Base-by-base conservation (phyloP, 495 filamentous ascomycete species). In the Aspergillus sparsus region DNA sequence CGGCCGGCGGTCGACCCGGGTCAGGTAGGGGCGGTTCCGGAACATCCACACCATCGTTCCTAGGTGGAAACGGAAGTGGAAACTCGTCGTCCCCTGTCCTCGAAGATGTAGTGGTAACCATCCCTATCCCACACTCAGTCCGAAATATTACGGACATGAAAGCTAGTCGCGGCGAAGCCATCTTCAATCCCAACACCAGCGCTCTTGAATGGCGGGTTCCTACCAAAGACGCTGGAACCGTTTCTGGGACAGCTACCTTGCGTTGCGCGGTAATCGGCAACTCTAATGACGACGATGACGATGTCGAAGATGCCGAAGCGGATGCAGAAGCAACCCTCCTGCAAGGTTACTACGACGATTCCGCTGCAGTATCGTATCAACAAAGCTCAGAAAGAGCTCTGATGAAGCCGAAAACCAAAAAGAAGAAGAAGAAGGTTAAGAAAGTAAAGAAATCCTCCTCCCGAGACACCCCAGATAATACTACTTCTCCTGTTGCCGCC, bases 121-220 rank as follows among this genome's bases (percentile, higher is more conserved):
- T 98, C 7, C 94, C 94, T 3, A 80, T 98, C 34, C 91, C 94
- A 18, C 77, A 83, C 9, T 82, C 79, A 16, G 92, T 97, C 47
- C 87, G 91, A 55, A 97, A 93, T 68, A 80, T 98, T n/a, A 83
- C 85, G 21, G 92, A 96, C 66, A 84, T 97, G 59, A 78, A 90
- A 57, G 85, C 92, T 35, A 91, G 85, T 68, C 86, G 85, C 64
- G 94, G 94, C 21, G 94, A 99, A 55, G 90, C 91, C 2, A 83
- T 83, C 42, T 97, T 89, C 72, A 84, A 82, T 21, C 85, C 88
- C 7, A 83, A 82, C n/a, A 90, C 87, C 35, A 79, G 81, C 39
- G 70, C 81, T 3, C 79, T 99, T 3, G 90, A 95, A 69, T 99
- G 94, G 94, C 82, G 84, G 35, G 84, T 99, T 46, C 85, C 87